These are phyloP conservation scores for Tulasnella calospora DNA, from an alignment of 768 basidiomycete species.

Conservation along the genomic window DNA sequence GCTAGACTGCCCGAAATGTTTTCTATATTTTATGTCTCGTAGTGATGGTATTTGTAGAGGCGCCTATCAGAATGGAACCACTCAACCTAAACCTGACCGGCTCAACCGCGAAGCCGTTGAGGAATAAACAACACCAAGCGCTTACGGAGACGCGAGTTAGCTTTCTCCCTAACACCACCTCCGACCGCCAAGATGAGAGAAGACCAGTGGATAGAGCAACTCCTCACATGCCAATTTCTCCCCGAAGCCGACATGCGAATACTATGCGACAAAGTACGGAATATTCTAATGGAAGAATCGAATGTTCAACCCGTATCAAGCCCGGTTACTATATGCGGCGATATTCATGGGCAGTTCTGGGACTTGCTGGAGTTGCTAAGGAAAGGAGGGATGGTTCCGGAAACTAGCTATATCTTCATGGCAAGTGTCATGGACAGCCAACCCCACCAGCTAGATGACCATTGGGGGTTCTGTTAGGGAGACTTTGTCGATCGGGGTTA, in stretches of 20 bases:
- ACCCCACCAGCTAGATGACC: not conserved
- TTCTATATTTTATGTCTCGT: not conserved
- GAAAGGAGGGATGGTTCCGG: constrained; percentile 79
- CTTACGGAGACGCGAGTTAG: not conserved
- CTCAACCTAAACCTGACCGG: no score
- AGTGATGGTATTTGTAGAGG: not conserved
- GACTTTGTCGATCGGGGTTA: constrained; percentile 98
- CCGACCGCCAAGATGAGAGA: constrained; percentile 6
- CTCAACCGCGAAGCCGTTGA: not conserved
- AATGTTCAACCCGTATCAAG: constrained; percentile 43
- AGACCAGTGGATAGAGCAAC: constrained; percentile 31
- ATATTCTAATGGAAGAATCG: constrained; percentile 42
- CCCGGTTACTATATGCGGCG: constrained; percentile 44
- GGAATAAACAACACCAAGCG: not conserved
- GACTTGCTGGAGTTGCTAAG: constrained; percentile 70
- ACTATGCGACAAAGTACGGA: constrained; percentile 38
- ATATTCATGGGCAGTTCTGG: constrained; percentile 46
- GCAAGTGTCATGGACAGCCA: constrained; percentile 35
- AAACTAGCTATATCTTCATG: constrained; percentile 93
- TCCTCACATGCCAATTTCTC: constrained; percentile 40
- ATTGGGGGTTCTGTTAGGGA: constrained; percentile 51
- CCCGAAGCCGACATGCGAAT: constrained; percentile 40
- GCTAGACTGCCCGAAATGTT: not conserved
- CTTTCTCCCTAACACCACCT: not conserved
- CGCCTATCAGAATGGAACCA: not conserved